Conservation (phyloP, 495 filamentous ascomycete species). For the Annulohypoxylon moriforme region DNA sequence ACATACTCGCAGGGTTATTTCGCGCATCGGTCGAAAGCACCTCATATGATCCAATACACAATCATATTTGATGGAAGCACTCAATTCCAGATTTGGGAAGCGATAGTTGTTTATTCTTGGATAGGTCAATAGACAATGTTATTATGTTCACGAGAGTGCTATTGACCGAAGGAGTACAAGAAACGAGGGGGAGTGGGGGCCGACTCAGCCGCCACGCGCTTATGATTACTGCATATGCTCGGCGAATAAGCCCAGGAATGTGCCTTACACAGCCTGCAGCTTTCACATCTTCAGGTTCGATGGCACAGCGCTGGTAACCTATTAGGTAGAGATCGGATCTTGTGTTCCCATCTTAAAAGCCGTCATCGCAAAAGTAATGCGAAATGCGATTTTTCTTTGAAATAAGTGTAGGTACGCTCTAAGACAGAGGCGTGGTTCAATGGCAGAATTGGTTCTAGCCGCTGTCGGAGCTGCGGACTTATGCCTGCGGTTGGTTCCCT, state of each 20-base stretch:
- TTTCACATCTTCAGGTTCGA: neutral
- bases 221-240: neutral
- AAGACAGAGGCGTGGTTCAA: neutral
- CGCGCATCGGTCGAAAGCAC: neutral
- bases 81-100: neutral
- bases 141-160: neutral
- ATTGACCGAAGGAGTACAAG: neutral
- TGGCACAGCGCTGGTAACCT: neutral
- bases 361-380: too few relatives aligned
- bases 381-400: too few relatives aligned
- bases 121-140: neutral
- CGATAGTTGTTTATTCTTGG: neutral
- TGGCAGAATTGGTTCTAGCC: neutral
- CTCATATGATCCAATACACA: neutral
- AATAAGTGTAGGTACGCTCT: neutral
- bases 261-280: neutral
- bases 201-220: neutral
- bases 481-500: neutral
- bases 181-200: neutral
- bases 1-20: neutral
- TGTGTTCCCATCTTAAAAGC: too few relatives aligned
- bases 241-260: neutral
- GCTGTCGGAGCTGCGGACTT: neutral
- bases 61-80: neutral
- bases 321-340: too few relatives aligned